Conservation (phyloP, 371 early-diverging fungal species). For the Apophysomyces trapeziformis region DNA sequence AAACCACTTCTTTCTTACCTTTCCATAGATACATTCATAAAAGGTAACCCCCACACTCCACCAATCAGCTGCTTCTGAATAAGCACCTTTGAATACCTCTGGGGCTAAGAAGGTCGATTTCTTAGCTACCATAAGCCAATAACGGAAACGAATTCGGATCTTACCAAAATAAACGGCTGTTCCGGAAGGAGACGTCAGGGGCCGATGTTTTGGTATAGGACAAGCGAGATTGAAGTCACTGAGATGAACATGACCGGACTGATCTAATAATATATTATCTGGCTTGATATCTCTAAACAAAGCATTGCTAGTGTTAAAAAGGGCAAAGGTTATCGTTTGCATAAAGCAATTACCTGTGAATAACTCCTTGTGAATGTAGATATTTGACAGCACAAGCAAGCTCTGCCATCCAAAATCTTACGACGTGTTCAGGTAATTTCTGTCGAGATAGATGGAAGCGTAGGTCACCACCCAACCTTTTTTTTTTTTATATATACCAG, state of each 20-base stretch:
- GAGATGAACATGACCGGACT: slow-evolving; percentile 67
- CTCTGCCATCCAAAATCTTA: slow-evolving; percentile 76
- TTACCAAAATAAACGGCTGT: slow-evolving; percentile 75
- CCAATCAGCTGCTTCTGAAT: slow-evolving; percentile 77
- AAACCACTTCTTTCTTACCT: slow-evolving; percentile 19
- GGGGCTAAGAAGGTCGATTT: slow-evolving; percentile 54
- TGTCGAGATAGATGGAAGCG: slow-evolving; percentile 71
- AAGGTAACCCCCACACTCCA: slow-evolving; percentile 87
- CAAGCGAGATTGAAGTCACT: slow-evolving; percentile 80
- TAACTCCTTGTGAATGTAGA: slow-evolving; percentile 70
- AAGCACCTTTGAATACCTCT: slow-evolving; percentile 66
- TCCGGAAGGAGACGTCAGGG: slow-evolving; percentile 68
- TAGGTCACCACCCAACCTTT: slow-evolving; percentile 78
- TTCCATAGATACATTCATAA: slow-evolving; percentile 65
- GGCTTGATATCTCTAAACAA: slow-evolving; percentile 70
- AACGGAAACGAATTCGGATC: slow-evolving; percentile 17
- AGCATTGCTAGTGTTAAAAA: neutral
- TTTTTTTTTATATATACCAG: neutral
- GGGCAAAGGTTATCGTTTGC: neutral
- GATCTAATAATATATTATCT: slow-evolving; percentile 77
- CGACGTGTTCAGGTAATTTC: slow-evolving; percentile 62
- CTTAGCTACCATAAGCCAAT: too few species aligned
- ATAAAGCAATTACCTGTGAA: slow-evolving; percentile 57
- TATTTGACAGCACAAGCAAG: slow-evolving; percentile 69
- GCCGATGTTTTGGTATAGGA: slow-evolving; percentile 38